Evolutionary conservation across 1,284 basidiomycete species (phyloP).

Genomic region (Ganoderma resinaceum): DNA sequence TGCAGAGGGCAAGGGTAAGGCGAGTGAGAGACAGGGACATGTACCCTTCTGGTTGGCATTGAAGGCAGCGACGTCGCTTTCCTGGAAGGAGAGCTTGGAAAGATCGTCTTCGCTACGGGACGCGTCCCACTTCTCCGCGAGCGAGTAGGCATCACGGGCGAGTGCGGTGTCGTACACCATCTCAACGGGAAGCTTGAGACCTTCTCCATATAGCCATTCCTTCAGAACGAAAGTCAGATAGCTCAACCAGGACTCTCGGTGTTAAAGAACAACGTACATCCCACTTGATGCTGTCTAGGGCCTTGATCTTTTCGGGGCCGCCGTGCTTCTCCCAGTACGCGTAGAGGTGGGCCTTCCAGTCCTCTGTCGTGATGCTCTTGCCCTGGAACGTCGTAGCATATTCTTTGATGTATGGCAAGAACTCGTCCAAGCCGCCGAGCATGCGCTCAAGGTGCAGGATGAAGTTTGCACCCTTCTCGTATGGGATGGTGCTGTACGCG

Average conservation of each 20-base stretch:
- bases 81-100: conserved; percentile 56
- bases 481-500: conserved; percentile 75
- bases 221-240: conserved; percentile 40
- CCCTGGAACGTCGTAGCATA: conserved; percentile 85
- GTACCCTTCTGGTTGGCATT: conserved; percentile 74
- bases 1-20: not conserved
- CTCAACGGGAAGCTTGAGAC: conserved; percentile 78
- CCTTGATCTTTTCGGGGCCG: conserved; percentile 67
- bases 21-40: conserved; percentile 18
- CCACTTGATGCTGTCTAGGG: conserved; percentile 82
- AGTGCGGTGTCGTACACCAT: conserved; percentile 87
- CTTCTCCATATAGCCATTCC: conserved; percentile 90
- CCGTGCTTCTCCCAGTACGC: conserved; percentile 75
- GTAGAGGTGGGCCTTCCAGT: conserved; percentile 91
- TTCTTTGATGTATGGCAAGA: conserved; percentile 83
- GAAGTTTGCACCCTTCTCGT: conserved; percentile 82
- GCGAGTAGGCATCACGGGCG: conserved; percentile 70
- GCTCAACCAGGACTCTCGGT: not conserved
- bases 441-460: conserved; percentile 75
- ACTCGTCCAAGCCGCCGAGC: conserved; percentile 88
- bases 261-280: conserved; percentile 56
- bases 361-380: conserved; percentile 85
- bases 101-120: conserved; percentile 59
- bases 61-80: conserved; percentile 62
- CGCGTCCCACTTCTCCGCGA: conserved; percentile 82